Conservation (phyloP, 805 yeast genomes). For the Cyberlindnera galapagoensis region DNA sequence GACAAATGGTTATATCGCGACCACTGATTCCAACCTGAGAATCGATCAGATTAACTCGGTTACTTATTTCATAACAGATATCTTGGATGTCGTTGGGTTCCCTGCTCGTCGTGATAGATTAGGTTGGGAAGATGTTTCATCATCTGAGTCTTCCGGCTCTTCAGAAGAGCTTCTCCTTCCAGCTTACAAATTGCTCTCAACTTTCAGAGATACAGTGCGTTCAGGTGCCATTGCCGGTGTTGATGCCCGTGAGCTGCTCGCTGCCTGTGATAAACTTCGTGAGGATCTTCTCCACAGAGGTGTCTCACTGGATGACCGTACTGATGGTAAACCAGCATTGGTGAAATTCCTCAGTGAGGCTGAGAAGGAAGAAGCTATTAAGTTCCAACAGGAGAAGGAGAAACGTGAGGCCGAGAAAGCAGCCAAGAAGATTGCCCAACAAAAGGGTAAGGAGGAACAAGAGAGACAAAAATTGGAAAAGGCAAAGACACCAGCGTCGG, state of each 20-base stretch:
- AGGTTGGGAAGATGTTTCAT: conserved; percentile 65
- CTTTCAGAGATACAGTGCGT: conserved; percentile 80
- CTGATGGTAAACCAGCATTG: conserved; percentile 69
- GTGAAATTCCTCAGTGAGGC: conserved; percentile 68
- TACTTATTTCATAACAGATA: conserved; percentile 64
- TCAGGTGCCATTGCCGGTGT: conserved; percentile 59
- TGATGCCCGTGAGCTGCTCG: conserved; percentile 44
- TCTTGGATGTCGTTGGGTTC: conserved; percentile 71
- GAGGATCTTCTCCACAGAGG: conserved; percentile 67
- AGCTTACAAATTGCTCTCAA: conserved; percentile 67
- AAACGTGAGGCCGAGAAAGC: conserved; percentile 46
- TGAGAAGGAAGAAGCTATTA: conserved; percentile 61
- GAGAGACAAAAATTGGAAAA: conserved; percentile 58
- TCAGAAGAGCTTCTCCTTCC: conserved; percentile 74
- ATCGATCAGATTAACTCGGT: conserved; percentile 62
- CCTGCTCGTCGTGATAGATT: conserved; percentile 58
- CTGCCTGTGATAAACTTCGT: conserved; percentile 71
- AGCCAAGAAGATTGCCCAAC: conserved; percentile 52
- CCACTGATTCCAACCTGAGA: conserved; percentile 43
- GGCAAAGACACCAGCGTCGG: conserved; percentile 62
- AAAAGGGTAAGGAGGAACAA: conserved; percentile 50
- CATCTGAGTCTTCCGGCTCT: conserved; percentile 20
- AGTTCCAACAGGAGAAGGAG: conserved; percentile 50
- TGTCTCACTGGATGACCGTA: conserved; percentile 83
- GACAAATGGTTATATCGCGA: conserved; percentile 64